Percentiles rank a stretch among this genome's conserved stretches.
These are phyloP conservation scores for Globisporangium viniferum DNA, from an alignment of 352 stramenopile genomes.

Conservation along the genomic window DNA sequence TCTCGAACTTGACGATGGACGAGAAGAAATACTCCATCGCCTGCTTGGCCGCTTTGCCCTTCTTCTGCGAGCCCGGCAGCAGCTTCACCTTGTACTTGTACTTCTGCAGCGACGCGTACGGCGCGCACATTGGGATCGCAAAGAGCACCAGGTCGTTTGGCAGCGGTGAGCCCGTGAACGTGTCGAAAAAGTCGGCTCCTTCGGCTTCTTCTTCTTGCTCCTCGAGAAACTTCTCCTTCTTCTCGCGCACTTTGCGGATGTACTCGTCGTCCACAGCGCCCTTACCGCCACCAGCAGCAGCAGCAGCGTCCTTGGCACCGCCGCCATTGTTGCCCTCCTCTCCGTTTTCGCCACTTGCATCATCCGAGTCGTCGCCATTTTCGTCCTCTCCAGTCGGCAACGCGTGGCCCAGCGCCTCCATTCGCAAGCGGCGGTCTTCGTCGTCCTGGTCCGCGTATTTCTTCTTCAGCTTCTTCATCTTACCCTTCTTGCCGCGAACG, in stretches of 20 bases:
- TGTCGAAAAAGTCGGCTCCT: conserved; percentile 75
- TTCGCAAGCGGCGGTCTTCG: conserved; percentile 90
- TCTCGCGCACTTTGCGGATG: conserved; percentile 71
- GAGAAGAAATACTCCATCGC: conserved; percentile 82
- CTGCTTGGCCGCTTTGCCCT: conserved; percentile 88
- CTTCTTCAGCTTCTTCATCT: conserved; percentile 94
- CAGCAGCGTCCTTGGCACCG: conserved; percentile 15
- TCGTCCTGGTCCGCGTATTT: conserved; percentile 98
- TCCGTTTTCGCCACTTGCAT: conserved; percentile 11
- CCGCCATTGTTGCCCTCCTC: conserved; percentile 1
- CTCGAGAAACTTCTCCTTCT: conserved; percentile 81
- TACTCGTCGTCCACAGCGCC: conserved; percentile 46
- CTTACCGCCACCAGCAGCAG: conserved; percentile 13
- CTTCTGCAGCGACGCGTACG: conserved; percentile 81
- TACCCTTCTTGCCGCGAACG: conserved; percentile 91
- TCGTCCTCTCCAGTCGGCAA: conserved; percentile 24
- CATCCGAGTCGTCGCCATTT: conserved; percentile 19
- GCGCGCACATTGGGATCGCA: conserved; percentile 89
- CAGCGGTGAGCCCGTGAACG: conserved; percentile 77
- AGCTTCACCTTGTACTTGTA: conserved; percentile 94
- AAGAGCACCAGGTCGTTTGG: conserved; percentile 86
- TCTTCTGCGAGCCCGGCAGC: conserved; percentile 85
- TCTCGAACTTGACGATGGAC: conserved; percentile 70
- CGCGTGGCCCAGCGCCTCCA: conserved; percentile 86
- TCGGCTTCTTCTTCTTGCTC: conserved; percentile 84